A percentile compares a stretch with the other conserved stretches of the same genome.
These are phyloP conservation scores for Gynandropsis gynandra DNA, from an alignment of 345 rosid genomes.

Conservation along the genomic window DNA sequence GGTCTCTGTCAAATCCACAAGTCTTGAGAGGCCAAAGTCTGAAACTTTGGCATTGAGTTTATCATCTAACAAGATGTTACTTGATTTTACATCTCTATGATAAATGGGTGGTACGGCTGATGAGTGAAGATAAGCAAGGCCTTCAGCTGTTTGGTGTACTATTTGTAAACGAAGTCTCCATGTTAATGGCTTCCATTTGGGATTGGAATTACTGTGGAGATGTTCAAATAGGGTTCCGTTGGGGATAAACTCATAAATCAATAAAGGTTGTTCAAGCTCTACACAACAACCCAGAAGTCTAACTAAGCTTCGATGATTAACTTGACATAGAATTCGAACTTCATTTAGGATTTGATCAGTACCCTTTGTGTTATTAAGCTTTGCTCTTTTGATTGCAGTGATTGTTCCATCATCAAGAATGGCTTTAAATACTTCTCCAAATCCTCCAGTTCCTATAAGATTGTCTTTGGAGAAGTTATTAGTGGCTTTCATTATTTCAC, in stretches of 20 bases:
- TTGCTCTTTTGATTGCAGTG: slow-evolving; percentile 49
- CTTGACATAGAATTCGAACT: slow-evolving; percentile 56
- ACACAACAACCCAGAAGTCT: slow-evolving; percentile 36
- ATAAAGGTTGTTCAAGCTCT: slow-evolving; percentile 41
- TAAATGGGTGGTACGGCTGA: slow-evolving; percentile 47
- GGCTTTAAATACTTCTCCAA: slow-evolving; percentile 59
- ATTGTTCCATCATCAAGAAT: slow-evolving; percentile 44
- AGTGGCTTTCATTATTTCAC: slow-evolving; percentile 47
- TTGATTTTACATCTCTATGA: slow-evolving; percentile 51
- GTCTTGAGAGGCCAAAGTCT: slow-evolving; percentile 50
- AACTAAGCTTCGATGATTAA: slow-evolving; percentile 53
- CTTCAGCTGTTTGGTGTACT: slow-evolving; percentile 49
- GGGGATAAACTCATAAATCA: too few relatives aligned
- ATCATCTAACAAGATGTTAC: slow-evolving; percentile 51
- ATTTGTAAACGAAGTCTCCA: slow-evolving; percentile 39
- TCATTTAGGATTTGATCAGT: slow-evolving; percentile 51
- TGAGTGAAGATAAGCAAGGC: slow-evolving; percentile 50
- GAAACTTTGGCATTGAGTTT: slow-evolving; percentile 45
- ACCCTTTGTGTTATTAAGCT: slow-evolving; percentile 43
- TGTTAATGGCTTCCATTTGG: slow-evolving; percentile 19
- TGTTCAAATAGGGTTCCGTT: slow-evolving; percentile 50
- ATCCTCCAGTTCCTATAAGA: slow-evolving; percentile 53
- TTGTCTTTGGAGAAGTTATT: slow-evolving; percentile 45
- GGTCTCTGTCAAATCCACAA: slow-evolving; percentile 29
- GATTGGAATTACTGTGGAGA: slow-evolving; percentile 34